phyloP scores from a whole-genome alignment of 495 filamentous ascomycete genomes.

The Amniculicola lignicola region DNA sequence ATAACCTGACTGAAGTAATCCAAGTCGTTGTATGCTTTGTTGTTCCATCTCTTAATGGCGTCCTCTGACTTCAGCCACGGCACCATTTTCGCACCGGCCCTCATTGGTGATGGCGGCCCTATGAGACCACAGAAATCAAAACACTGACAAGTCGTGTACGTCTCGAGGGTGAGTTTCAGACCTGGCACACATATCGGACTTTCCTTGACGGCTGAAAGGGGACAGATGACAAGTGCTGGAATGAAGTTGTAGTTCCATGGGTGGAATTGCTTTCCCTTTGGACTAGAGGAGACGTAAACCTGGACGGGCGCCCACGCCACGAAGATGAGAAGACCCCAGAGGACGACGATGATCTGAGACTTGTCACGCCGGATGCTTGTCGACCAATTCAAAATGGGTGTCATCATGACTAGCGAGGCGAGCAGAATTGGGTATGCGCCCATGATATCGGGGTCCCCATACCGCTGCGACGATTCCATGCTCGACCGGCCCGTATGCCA shows the following conservation, averaged over 20 bases:
- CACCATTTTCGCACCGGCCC: constrained; percentile 1
- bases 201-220: not conserved
- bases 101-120: not conserved
- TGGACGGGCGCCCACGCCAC: not conserved
- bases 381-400: constrained; percentile 12
- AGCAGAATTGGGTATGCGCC: not conserved
- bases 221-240: not conserved
- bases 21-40: not conserved
- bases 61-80: not conserved
- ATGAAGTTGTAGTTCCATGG: not conserved
- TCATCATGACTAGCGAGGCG: not conserved
- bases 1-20: not conserved
- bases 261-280: not conserved
- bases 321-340: constrained; percentile 6
- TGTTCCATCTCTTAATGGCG: not conserved
- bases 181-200: not conserved
- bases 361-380: not conserved
- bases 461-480: not conserved
- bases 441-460: not conserved
- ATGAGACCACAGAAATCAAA: constrained; percentile 3
- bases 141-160: not conserved
- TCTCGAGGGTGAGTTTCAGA: not conserved
- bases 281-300: not conserved
- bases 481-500: not conserved
- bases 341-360: not conserved